Evolutionary conservation across 2,329 filamentous ascomycete species (phyloP), one percentile per base, ranked within the genome.

Genomic region (Thelonectria rubi): DNA sequence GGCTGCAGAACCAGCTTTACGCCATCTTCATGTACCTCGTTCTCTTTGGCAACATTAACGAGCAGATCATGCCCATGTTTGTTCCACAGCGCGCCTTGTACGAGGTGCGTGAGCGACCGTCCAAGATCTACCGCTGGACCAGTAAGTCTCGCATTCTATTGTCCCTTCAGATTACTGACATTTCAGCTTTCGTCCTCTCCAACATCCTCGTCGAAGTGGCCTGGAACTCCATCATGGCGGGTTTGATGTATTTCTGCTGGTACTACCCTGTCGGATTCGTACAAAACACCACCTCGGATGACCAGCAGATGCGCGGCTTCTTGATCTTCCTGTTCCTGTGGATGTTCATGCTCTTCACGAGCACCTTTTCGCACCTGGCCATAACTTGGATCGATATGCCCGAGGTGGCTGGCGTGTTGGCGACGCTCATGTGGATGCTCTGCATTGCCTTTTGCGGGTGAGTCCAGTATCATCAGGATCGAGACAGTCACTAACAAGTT

Each of bases 41-140:
- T n/a, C 86, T 91, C 70, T 91, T 91, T 71, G 84, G 84, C 49
- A 70, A 65, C 20, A 49, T 89, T 34, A 82, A 84, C 5, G 83
- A 88, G 62, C 86, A 88, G 63, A 85, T 88, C n/a, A 90, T 91
- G 88, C 88, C 88, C 3, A 86, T 88, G 67, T 91, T 91, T 67
- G 84, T 91, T 47, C 84, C 85, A 0, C 88, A 91, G 68, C 85
- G 89, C 32, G 80, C 84, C 1, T 76, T 91, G 0, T 91, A 91
- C 70, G 88, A 91, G 74, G 86, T 86, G 5, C 87, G 88, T 17
- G 89, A 91, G 74, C 81, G 88, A 1, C 88, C 88, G 0, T 87
- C 85, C 14, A 88, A 88, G 72, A 83, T 87, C 0, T 91, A 91
- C 72, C 69, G 69, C 17, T 72, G 70, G 70, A 71, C 62, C 1